phyloP scores from a whole-genome alignment of 2,329 filamentous ascomycete species.

The Colletotrichum agaves region DNA sequence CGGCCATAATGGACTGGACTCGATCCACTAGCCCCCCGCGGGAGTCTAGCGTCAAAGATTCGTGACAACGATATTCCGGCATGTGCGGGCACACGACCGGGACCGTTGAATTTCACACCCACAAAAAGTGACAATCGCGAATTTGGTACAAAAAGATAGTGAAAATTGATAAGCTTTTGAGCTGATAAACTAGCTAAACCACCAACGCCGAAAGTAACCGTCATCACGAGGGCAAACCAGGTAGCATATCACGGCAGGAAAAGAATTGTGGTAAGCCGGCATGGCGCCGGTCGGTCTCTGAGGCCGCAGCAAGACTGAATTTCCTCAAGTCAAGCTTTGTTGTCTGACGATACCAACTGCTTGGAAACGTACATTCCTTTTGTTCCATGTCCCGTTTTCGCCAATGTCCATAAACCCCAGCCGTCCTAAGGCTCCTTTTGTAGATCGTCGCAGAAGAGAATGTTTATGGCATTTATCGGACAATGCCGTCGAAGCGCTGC shows the following conservation, averaged over 20 bases:
- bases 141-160: background rate
- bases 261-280: constrained; percentile 65
- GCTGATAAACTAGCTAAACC: constrained; percentile 22
- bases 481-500: constrained; percentile 94
- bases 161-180: constrained; percentile 17
- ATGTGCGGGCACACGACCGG: background rate
- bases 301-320: constrained; percentile 74
- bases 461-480: constrained; percentile 77
- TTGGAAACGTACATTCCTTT: constrained; percentile 53
- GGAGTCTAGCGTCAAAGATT: background rate
- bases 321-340: constrained; percentile 62
- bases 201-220: constrained; percentile 7
- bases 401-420: constrained; percentile 44
- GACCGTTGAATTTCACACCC: background rate
- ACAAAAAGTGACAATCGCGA: background rate
- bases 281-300: constrained; percentile 77
- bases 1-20: background rate
- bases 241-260: constrained; percentile 49
- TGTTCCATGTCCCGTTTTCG: constrained; percentile 50
- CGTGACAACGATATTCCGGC: background rate
- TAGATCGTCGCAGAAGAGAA: constrained; percentile 20
- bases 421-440: constrained; percentile 36
- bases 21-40: background rate
- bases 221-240: constrained; percentile 9
- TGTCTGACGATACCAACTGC: constrained; percentile 55